Evolutionary conservation across 768 basidiomycete genomes (phyloP), one percentile per base, ranked within the genome.

Genomic region (Tricholoma furcatifolium): DNA sequence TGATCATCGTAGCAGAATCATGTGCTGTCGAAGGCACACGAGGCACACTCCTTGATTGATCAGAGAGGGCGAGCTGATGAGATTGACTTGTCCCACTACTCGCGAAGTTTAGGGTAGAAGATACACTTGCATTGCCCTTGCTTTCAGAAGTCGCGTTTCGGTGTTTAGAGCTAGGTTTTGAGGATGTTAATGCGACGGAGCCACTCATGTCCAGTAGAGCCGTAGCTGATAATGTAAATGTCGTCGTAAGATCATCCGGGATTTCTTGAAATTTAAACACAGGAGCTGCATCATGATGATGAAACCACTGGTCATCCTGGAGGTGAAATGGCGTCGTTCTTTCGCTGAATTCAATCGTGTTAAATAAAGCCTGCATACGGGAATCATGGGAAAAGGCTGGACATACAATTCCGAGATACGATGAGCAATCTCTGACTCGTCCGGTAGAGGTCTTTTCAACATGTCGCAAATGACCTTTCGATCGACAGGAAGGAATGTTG

Each of bases 381-480:
- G 53, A 55, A 40, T 10, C 35, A 31, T 36, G 51, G 38, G 18
- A n/a, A 21, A 27, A 12, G n/a, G 7, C n/a, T 11, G 2, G 23
- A 72, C 83, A 55, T 57, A 86, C 85, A 80, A 78, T 54, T 79
- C 78, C 12, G 68, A 62, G 10, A 84, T 61, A 54, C 69, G 66
- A 34, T 63, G 56, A 14, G 63, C 49, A 1, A 82, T 74, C 51
- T 79, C 76, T 8, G 58, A 65, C 43, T 80, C 76, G 39, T 73
- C 65, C 8, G 82, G 79, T 7, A 62, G 42, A 2, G 68, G 59
- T 48, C 87, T 66, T 32, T 70, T 68, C 1, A 91, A 64, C 17
- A 93, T 78, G n/a, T 62, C 67, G 5, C 82, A 78, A 15, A 87
- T 72, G 8, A 81, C 73, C 34, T 65, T 65, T 15, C 81, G 71